Evolutionary conservation across 495 filamentous ascomycete genomes (phyloP).

Genomic region (Penicillium cataractarum): DNA sequence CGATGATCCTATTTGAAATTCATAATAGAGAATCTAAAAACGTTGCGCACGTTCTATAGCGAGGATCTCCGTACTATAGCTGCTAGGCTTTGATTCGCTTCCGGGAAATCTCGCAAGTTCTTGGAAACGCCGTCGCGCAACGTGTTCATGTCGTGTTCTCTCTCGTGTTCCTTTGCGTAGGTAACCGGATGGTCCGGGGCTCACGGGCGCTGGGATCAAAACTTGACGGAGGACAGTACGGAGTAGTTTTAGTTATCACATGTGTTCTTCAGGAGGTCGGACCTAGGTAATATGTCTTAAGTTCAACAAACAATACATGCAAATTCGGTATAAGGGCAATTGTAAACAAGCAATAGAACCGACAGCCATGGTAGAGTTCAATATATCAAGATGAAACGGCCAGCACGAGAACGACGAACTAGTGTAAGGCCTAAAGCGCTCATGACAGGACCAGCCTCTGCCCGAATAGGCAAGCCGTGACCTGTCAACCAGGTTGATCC

Average conservation of each 20-base stretch:
- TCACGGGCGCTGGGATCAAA: neutral
- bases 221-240: neutral
- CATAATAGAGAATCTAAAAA: too few relatives aligned
- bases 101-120: neutral
- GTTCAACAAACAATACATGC: neutral
- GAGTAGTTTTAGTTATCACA: neutral
- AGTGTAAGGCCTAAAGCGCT: slow-evolving; percentile 2
- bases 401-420: slow-evolving; percentile 6
- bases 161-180: neutral
- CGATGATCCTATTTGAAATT: neutral
- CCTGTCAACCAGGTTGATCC: slow-evolving; percentile 1
- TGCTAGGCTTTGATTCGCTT: neutral
- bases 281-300: neutral
- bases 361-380: neutral
- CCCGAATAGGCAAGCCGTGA: neutral
- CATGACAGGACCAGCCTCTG: slow-evolving; percentile 1
- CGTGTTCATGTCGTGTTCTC: slow-evolving; percentile 2
- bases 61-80: slow-evolving; percentile 1
- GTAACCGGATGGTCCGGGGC: neutral
- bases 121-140: neutral
- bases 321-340: neutral
- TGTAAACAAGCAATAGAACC: slow-evolving; percentile 3
- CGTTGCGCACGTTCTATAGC: neutral
- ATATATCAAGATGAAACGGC: slow-evolving; percentile 4
- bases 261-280: neutral